Conservation (phyloP, 2,329 filamentous ascomycete species). For the Blastomyces emzantsi region DNA sequence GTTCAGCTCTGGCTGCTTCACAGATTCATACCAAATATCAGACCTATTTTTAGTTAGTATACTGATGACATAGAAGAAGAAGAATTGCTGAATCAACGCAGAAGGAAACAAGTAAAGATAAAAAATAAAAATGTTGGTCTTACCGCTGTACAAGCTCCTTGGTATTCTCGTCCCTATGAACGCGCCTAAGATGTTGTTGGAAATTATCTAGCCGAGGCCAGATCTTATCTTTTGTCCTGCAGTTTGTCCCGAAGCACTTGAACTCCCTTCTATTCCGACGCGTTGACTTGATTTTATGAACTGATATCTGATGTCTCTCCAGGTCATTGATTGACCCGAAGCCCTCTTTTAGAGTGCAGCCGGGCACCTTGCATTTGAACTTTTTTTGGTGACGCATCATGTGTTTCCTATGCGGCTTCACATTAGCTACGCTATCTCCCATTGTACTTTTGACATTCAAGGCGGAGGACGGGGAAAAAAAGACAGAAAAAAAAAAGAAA, state of each 20-base stretch:
- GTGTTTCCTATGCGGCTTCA: slow-evolving; percentile 55
- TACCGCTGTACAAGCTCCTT: slow-evolving; percentile 27
- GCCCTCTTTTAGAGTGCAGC: slow-evolving; percentile 54
- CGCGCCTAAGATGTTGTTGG: slow-evolving; percentile 62
- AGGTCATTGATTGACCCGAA: slow-evolving; percentile 78
- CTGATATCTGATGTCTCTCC: slow-evolving; percentile 53
- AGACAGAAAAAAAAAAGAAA: background rate
- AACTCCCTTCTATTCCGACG: slow-evolving; percentile 46
- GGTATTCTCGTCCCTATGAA: slow-evolving; percentile 48
- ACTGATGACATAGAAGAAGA: slow-evolving; percentile 14
- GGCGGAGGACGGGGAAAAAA: background rate
- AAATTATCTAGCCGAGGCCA: slow-evolving; percentile 87
- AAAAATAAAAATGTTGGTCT: slow-evolving; percentile 34
- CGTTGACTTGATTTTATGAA: slow-evolving; percentile 32
- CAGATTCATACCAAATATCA: slow-evolving; percentile 29
- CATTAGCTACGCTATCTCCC: background rate
- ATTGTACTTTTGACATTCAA: background rate
- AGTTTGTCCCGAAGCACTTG: slow-evolving; percentile 50
- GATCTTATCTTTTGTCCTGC: slow-evolving; percentile 53
- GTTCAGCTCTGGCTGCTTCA: slow-evolving; percentile 10
- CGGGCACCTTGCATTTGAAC: slow-evolving; percentile 49
- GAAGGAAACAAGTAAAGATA: background rate
- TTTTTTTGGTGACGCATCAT: slow-evolving; percentile 60
- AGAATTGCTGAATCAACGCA: background rate
- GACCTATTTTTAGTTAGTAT: slow-evolving; percentile 21